A percentile compares a stretch with the other conserved stretches of the same genome.
Conservation (phyloP, 2,329 filamentous ascomycete species). For the Aspergillus cejpii region DNA sequence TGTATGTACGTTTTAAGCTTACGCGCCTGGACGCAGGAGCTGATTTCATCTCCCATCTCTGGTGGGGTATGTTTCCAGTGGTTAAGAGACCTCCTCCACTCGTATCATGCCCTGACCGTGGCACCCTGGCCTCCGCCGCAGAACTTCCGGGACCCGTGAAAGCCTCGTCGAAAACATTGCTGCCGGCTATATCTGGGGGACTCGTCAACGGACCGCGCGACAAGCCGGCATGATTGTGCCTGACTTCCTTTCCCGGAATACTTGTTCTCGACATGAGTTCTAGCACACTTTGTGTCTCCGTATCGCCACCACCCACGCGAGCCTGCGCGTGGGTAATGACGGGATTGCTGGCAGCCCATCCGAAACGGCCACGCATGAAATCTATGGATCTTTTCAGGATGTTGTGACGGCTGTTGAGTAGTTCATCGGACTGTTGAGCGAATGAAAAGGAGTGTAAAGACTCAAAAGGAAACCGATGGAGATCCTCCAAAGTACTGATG, state of each 20-base stretch:
- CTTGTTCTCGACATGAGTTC: slow-evolving; percentile 78
- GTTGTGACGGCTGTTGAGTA: slow-evolving; percentile 84
- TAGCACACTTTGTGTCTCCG: slow-evolving; percentile 84
- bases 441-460: slow-evolving; percentile 98
- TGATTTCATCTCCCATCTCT: slow-evolving; percentile 30
- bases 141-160: slow-evolving; percentile 50
- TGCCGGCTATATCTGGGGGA: slow-evolving; percentile 63
- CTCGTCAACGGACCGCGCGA: slow-evolving; percentile 66
- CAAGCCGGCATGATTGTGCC: slow-evolving; percentile 43
- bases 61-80: slow-evolving; percentile 28
- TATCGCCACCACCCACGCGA: slow-evolving; percentile 68
- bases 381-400: slow-evolving; percentile 89
- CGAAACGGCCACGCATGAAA: slow-evolving; percentile 89
- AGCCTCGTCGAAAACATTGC: slow-evolving; percentile 78
- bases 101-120: slow-evolving; percentile 18
- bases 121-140: slow-evolving; percentile 17
- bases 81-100: slow-evolving; percentile 22
- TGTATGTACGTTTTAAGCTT: slow-evolving; percentile 78
- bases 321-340: slow-evolving; percentile 79
- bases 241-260: slow-evolving; percentile 57
- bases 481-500: slow-evolving; percentile 73
- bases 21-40: slow-evolving; percentile 55
- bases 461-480: slow-evolving; percentile 87
- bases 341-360: slow-evolving; percentile 68
- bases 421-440: slow-evolving; percentile 87